phyloP scores from a whole-genome alignment of 139 green algal genomes.

The Eudorina sp. region DNA sequence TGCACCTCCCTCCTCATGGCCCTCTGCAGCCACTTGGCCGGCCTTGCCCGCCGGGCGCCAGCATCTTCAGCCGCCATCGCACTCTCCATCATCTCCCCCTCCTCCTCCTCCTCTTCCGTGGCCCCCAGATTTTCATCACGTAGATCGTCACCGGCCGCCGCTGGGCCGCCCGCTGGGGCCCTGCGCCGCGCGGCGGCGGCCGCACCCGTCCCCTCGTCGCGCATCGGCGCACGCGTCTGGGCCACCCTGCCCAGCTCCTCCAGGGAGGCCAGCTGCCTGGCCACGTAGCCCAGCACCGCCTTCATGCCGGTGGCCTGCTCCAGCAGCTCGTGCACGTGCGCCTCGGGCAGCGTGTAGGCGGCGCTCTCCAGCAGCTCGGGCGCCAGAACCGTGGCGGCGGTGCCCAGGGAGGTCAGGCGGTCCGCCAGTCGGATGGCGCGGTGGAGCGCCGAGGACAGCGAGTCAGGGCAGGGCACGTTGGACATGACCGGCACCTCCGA shows the following conservation, averaged over 20 bases:
- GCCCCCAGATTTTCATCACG: no score
- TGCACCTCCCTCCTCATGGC: background rate
- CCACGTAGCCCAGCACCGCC: background rate
- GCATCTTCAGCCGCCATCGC: background rate
- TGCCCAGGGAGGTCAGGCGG: background rate
- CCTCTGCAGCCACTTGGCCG: background rate
- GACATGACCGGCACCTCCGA: no score
- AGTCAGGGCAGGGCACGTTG: no score
- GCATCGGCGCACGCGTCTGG: no score
- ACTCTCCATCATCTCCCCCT: background rate
- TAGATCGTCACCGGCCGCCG: no score
- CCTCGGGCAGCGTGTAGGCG: background rate
- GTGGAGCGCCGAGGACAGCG: background rate
- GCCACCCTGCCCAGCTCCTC: background rate
- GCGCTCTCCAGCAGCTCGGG: background rate
- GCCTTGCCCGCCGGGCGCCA: no score
- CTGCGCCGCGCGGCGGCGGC: no score
- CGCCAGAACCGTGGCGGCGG: background rate
- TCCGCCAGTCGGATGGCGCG: background rate
- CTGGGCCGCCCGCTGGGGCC: no score
- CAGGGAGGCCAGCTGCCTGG: background rate
- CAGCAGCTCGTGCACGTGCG: background rate
- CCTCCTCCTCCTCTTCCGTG: background rate
- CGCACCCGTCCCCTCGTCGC: no score
- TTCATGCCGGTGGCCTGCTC: background rate